Percentiles rank a stretch among this genome's conserved stretches.
Evolutionary conservation across 192 early-diverging fungal genomes (phyloP).

Genomic region (Coemansia reversa): DNA sequence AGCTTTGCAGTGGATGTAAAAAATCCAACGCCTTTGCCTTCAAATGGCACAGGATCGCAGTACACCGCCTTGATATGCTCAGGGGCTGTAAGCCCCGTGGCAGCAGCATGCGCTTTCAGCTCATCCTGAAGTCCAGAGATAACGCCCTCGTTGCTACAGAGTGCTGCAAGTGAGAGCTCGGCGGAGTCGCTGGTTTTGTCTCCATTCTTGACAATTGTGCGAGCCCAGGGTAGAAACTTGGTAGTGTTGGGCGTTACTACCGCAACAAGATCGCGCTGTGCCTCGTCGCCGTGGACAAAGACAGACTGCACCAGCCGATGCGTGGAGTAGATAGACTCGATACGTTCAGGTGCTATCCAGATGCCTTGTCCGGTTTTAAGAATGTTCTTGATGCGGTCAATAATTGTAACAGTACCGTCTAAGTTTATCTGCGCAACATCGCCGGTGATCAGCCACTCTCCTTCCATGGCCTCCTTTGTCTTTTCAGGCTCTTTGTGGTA

Average conservation of each 20-base stretch:
- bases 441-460: constrained; percentile 78
- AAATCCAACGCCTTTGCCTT: constrained; percentile 63
- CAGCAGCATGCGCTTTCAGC: constrained; percentile 57
- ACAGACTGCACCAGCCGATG: constrained; percentile 73
- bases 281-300: constrained; percentile 83
- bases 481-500: constrained; percentile 76
- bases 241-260: constrained; percentile 78
- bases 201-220: background rate
- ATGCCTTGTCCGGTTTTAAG: constrained; percentile 77
- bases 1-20: constrained; percentile 87
- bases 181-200: constrained; percentile 3
- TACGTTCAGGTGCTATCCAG: constrained; percentile 86
- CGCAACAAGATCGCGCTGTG: constrained; percentile 74
- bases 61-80: constrained; percentile 72
- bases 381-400: constrained; percentile 76
- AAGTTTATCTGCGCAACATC: constrained; percentile 72
- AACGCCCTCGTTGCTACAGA: constrained; percentile 55
- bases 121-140: constrained; percentile 58
- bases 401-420: constrained; percentile 63
- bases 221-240: constrained; percentile 63
- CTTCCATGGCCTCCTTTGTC: constrained; percentile 66
- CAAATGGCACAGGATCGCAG: constrained; percentile 67
- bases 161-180: constrained; percentile 49
- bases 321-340: constrained; percentile 70
- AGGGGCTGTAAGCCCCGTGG: constrained; percentile 67